phyloP scores from a whole-genome alignment of 2,329 filamentous ascomycete species.

The Cryphonectria parasitica region DNA sequence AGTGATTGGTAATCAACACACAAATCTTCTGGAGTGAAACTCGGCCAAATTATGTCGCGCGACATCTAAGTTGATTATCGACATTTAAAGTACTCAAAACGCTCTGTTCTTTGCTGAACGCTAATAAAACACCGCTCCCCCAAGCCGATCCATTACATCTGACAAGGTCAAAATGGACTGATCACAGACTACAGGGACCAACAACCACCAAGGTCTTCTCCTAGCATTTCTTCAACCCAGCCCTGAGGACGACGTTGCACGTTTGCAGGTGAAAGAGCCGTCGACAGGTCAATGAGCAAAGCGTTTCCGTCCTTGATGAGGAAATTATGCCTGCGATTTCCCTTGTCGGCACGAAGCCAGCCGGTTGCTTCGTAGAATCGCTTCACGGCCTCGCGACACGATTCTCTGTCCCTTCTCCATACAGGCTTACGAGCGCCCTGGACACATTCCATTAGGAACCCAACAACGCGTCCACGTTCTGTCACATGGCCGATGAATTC shows the following conservation, averaged over 20 bases:
- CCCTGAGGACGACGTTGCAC: not conserved
- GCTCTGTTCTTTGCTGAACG: not conserved
- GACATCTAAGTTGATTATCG: not conserved
- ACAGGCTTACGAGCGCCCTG: constrained; percentile 9
- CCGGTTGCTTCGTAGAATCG: constrained; percentile 18
- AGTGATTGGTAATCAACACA: not conserved
- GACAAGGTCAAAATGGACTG: not conserved
- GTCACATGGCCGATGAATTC: constrained; percentile 21
- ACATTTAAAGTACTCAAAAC: not conserved
- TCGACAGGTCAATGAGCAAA: constrained; percentile 20
- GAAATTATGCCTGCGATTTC: constrained; percentile 18
- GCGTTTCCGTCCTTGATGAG: constrained; percentile 20
- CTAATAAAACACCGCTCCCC: not conserved
- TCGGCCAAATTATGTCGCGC: too few relatives aligned
- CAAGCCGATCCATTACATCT: not conserved
- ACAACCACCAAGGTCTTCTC: constrained; percentile 10
- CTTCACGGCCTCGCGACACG: constrained; percentile 18
- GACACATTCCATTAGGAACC: constrained; percentile 19
- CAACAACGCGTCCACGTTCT: constrained; percentile 23
- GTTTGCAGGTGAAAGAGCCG: constrained; percentile 1
- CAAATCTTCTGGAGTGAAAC: not conserved
- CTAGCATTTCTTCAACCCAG: constrained; percentile 6
- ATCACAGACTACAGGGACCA: not conserved
- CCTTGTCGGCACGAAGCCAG: constrained; percentile 18
- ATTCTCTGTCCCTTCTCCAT: constrained; percentile 9